Evolutionary conservation across 2,329 filamentous ascomycete species (phyloP), one percentile per base, ranked within the genome.

Genomic region (Orbilia javanica): DNA sequence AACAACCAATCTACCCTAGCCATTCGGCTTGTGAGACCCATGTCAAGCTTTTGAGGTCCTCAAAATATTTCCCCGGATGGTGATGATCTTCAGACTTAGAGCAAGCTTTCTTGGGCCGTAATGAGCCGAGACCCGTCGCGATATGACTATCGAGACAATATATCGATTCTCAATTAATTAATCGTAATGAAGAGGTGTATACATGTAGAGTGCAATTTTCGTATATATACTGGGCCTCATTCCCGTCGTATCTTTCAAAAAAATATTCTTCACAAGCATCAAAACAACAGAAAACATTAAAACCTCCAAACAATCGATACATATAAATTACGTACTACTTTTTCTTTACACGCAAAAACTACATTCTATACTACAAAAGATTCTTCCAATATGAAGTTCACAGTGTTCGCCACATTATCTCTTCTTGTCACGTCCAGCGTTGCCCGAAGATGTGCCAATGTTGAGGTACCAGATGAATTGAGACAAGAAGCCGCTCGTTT

Each of bases 31-130:
- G n/a, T 15, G n/a, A 27, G 10, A 6, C 42, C 63, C 44, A 36
- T 50, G 44, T 39, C 6, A 39, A 42, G 20, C 20, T 42, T 39
- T 34, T 15, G 20, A 29, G 31, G 5, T 55, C 20, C 48, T 68
- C 64, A 29, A 55, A 36, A 57, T 68, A 68, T 68, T 53, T 55
- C 64, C 64, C 50, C n/a, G 25, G 31, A 55, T 68, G 34, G 64
- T 68, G 22, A 44, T 68, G 15, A 34, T 60, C 29, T 60, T 18
- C 34, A 27, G 15, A n/a, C 34, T 25, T 42, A 39, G 34, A n/a
- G 55, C 31, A 60, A 60, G 55, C 34, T 60, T 42, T 6, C 8
- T 18, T 42, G 20, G 55, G 25, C 27, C 10, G 34, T 11, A 42
- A 15, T 42, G 22, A 11, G n/a, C 31, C 34, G 55, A 39, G 18